A percentile compares a stretch with the other conserved stretches of the same genome.
These are phyloP conservation scores for Plenodomus biglobosus DNA, from an alignment of 2,329 filamentous ascomycete species.

Conservation along the genomic window DNA sequence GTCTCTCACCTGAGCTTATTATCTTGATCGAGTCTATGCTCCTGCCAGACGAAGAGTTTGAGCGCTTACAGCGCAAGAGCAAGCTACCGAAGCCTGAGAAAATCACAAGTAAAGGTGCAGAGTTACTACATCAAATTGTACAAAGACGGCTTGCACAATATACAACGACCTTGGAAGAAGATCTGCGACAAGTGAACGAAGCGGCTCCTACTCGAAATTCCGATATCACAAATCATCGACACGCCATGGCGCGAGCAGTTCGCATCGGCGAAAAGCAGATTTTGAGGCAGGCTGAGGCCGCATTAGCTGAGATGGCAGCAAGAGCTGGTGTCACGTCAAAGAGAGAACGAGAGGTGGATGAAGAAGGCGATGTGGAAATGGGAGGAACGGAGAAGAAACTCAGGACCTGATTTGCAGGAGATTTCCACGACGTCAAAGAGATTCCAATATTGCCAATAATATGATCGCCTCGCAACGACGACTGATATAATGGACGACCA, in stretches of 20 bases:
- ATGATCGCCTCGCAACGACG: background rate
- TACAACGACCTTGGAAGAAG: slow-evolving; percentile 55
- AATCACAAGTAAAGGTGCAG: slow-evolving; percentile 43
- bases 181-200: slow-evolving; percentile 34
- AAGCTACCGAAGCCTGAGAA: slow-evolving; percentile 49
- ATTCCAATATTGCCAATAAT: too few species aligned
- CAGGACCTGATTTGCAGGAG: slow-evolving; percentile 17
- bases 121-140: slow-evolving; percentile 46
- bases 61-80: slow-evolving; percentile 45
- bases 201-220: slow-evolving; percentile 31
- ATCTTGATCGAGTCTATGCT: slow-evolving; percentile 51
- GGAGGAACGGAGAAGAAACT: slow-evolving; percentile 32
- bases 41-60: slow-evolving; percentile 45
- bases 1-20: slow-evolving; percentile 47
- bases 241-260: slow-evolving; percentile 65
- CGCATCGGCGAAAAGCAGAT: slow-evolving; percentile 73
- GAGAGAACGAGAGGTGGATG: slow-evolving; percentile 27
- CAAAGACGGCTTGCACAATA: slow-evolving; percentile 53
- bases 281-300: slow-evolving; percentile 56
- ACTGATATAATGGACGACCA: background rate
- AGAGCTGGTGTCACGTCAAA: slow-evolving; percentile 33
- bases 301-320: slow-evolving; percentile 28
- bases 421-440: too few species aligned
- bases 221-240: slow-evolving; percentile 24
- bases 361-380: slow-evolving; percentile 32